Evolutionary conservation across 2,329 filamentous ascomycete genomes (phyloP).

Genomic region (Zymoseptoria tritici): DNA sequence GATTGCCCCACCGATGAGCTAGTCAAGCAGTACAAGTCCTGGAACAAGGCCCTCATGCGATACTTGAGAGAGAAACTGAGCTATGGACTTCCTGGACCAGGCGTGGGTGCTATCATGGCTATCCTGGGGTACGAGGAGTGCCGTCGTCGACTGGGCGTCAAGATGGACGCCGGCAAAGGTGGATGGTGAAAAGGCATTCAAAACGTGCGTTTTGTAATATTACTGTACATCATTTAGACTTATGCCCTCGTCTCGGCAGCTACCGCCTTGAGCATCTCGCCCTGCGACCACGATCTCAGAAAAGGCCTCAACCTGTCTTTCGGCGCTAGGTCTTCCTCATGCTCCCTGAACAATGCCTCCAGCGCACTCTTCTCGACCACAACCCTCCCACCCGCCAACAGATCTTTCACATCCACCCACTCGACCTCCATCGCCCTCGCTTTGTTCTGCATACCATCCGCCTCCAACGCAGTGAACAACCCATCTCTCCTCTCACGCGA

Average conservation of each 20-base stretch:
- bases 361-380: constrained; percentile 81
- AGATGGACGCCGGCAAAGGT: background rate
- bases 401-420: constrained; percentile 94
- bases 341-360: constrained; percentile 62
- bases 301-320: background rate
- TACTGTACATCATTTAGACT: background rate
- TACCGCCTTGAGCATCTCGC: background rate
- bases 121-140: constrained; percentile 49
- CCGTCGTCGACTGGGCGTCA: constrained; percentile 28
- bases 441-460: constrained; percentile 52
- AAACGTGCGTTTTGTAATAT: background rate
- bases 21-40: constrained; percentile 14
- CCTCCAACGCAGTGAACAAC: constrained; percentile 57
- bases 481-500: constrained; percentile 54
- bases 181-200: constrained; percentile 1
- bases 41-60: constrained; percentile 40
- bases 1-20: background rate
- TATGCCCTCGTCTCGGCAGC: background rate
- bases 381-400: constrained; percentile 75
- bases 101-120: constrained; percentile 46
- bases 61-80: constrained; percentile 52
- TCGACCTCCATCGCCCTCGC: constrained; percentile 61
- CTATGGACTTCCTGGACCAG: constrained; percentile 47
- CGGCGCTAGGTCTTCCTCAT: constrained; percentile 54
- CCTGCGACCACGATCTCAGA: background rate